Percentiles rank a stretch among this genome's conserved stretches.
These are phyloP conservation scores for Endoconidiophora laricicola DNA, from an alignment of 2,329 filamentous ascomycete species.

Conservation along the genomic window DNA sequence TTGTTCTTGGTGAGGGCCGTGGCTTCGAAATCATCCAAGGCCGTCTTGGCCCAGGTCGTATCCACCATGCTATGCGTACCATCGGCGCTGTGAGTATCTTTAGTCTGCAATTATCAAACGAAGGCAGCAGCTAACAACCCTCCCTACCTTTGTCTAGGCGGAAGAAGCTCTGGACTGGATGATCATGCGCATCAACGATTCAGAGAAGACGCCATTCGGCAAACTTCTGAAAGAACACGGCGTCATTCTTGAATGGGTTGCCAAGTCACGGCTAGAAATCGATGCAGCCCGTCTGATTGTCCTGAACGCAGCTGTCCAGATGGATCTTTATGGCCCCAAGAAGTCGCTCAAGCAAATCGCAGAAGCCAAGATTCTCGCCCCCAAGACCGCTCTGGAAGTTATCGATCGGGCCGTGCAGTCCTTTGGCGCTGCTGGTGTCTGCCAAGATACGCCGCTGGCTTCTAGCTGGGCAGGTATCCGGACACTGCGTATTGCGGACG, in stretches of 20 bases:
- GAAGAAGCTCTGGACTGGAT: slow-evolving; percentile 90
- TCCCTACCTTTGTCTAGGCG: slow-evolving; percentile 29
- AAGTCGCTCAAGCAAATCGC: slow-evolving; percentile 84
- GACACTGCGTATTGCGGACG: slow-evolving; percentile 76
- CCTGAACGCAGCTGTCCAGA: slow-evolving; percentile 86
- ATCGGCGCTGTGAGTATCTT: slow-evolving; percentile 54
- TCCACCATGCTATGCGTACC: slow-evolving; percentile 93
- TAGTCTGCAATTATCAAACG: background rate
- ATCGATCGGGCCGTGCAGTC: slow-evolving; percentile 91
- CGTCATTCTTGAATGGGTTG: slow-evolving; percentile 89
- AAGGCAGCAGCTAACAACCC: background rate
- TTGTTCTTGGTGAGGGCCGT: slow-evolving; percentile 82
- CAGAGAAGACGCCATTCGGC: slow-evolving; percentile 78
- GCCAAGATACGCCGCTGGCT: slow-evolving; percentile 85
- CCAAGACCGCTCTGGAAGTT: slow-evolving; percentile 63
- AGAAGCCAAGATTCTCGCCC: slow-evolving; percentile 84
- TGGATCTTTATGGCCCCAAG: slow-evolving; percentile 81
- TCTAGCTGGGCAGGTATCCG: slow-evolving; percentile 66
- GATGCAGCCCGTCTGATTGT: slow-evolving; percentile 80
- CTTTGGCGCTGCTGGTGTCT: slow-evolving; percentile 79
- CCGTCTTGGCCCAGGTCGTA: slow-evolving; percentile 83
- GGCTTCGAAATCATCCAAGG: slow-evolving; percentile 99
- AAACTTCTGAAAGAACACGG: slow-evolving; percentile 77
- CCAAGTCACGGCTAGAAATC: slow-evolving; percentile 82
- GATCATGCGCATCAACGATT: slow-evolving; percentile 86